These are phyloP conservation scores for Aspergillus taichungensis DNA, from an alignment of 495 filamentous ascomycete species.

Conservation along the genomic window DNA sequence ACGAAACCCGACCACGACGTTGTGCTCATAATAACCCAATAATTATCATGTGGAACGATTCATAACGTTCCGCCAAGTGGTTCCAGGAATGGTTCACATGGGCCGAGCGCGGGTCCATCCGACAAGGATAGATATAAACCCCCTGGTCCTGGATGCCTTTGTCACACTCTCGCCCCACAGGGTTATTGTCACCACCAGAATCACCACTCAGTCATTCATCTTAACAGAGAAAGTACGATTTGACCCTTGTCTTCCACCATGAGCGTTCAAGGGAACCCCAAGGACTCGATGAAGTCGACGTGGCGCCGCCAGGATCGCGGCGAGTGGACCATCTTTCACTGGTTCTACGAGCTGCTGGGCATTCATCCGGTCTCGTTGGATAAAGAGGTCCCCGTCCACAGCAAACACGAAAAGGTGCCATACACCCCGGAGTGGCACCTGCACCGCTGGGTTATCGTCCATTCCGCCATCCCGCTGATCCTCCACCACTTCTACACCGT, in stretches of 20 bases:
- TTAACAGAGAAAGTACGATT: not conserved
- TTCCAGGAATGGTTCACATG: no score
- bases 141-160: not conserved
- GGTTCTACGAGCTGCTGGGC: conserved; percentile 19
- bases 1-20: no score
- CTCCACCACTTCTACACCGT: conserved; percentile 21
- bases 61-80: no score
- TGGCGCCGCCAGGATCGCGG: conserved; percentile 18
- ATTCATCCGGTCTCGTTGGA: conserved; percentile 18
- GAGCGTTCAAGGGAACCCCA: conserved; percentile 15
- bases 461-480: conserved; percentile 16
- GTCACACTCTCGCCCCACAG: conserved; percentile 1
- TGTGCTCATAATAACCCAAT: no score
- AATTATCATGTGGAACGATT: no score
- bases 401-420: conserved; percentile 26
- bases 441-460: conserved; percentile 24
- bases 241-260: conserved; percentile 1
- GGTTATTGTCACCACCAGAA: not conserved
- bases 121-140: no score
- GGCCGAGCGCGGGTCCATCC: no score
- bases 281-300: conserved; percentile 32
- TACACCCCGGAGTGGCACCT: conserved; percentile 18
- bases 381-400: conserved; percentile 21
- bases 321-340: conserved; percentile 22
- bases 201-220: not conserved